Base-by-base conservation (phyloP, 225 moss, liverwort and hornwort species). In the Lunularia cruciata region DNA sequence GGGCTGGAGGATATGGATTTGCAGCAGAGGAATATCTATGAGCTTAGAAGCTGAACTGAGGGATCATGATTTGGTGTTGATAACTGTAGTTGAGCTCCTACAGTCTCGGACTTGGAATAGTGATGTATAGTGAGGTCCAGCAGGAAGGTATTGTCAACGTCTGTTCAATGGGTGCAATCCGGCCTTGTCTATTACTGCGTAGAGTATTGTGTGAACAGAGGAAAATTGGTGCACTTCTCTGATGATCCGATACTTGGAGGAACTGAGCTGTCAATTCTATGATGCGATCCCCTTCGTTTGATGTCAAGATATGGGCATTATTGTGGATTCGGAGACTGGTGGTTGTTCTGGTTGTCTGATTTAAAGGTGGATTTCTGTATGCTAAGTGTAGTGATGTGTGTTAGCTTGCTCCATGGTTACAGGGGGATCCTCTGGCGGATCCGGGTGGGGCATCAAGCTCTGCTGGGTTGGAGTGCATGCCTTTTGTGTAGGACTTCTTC, bases 361-460 rank as follows among this genome's bases (percentile, higher is more conserved):
- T n/a, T n/a, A 10, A 47, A 10, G 46, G 12, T 18, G 46, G 10
- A 18, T 47, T 10, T 18, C 18, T 47, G 46, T 10, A 47, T 47
- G 18, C 46, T 47, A 47, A 47, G 18, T 47, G n/a, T n/a, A 6
- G 54, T n/a, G 54, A 26, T 26, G 54, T n/a, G 54, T 55, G 54
- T 20, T 43, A 7, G n/a, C n/a, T n/a, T n/a, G n/a, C n/a, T n/a
- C 14, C 35, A 14, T 45, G 19, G 31, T 25, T 67, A 4, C 20
- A 69, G 69, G 69, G 54, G 69, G 37, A 56, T 25, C 55, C 55
- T 12, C 67, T 23, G 30, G 35, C 27, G 18, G 69, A 69, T 55
- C 67, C 61, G 91, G 87, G 76, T 98, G 93, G 93, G 93, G 87
- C 69, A 73, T 91, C 81, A 83, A 88, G 79, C 78, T 88, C 72